Evolutionary conservation across 768 basidiomycete genomes (phyloP), one percentile per base, ranked within the genome.

Genomic region (Tephrocybe sp.): DNA sequence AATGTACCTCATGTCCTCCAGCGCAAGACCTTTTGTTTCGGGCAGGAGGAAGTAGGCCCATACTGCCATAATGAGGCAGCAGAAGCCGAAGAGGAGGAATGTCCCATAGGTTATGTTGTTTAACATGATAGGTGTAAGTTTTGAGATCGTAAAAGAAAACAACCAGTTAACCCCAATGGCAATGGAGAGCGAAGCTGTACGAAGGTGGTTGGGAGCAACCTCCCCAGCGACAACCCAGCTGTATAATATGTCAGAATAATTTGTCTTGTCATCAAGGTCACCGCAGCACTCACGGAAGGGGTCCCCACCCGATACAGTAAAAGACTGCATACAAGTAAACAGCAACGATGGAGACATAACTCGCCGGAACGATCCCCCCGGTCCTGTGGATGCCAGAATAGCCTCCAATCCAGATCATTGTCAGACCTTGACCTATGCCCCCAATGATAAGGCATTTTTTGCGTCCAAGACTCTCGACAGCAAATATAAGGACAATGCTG

Each of bases 391-490:
- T 53, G 10, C 60, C 70, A 35, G 61, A 65, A 58, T 71, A 78
- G 1, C 66, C 69, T 11, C 69, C 74, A 42, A 77, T 72, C 72
- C 72, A 78, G n/a, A 76, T 65, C 75, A 78, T 77, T 62, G 61
- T 74, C 8, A 65, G 51, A 5, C 71, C 72, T 55, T 81, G 80
- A 5, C 77, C 76, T 5, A 78, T 49, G 17, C 76, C 76, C 11
- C 78, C 77, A 35, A 75, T 64, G 38, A 82, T 66, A 14, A 82
- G 65, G 49, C 74, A 79, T 39, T 57, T 65, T 55, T 80, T 82
- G 44, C 78, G 71, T 3, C 80, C 80, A 33, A 74, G 48, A 31
- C 65, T 54, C 54, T 82, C 79, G 4, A 80, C 70, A n/a, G 72
- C 77, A 48, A 79, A 71, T 1, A 68, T 51, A 32, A 80, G 68